Evolutionary conservation across 2,329 filamentous ascomycete species (phyloP), one percentile per base, ranked within the genome.

Genomic region (Fusarium transvaalense): DNA sequence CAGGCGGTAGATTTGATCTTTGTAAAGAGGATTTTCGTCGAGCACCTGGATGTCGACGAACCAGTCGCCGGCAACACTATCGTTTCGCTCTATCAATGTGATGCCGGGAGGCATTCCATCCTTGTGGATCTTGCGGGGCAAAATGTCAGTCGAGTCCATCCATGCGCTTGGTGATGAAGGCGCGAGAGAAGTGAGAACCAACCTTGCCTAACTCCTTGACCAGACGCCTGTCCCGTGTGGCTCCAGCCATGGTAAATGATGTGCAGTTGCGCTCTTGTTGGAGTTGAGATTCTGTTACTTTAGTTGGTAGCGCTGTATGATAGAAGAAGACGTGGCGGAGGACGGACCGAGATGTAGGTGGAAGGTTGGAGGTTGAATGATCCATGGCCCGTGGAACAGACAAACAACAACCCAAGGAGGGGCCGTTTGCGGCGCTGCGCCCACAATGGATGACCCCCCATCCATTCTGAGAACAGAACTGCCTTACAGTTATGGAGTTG

Each of bases 1-100:
- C 55, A 99, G 83, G 23, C 95, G 88, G 81, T 93, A 98, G 25
- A 83, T 90, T 77, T 98, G 86, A 76, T 89, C 86, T 52, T 87
- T 81, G 81, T 99, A 99, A 47, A 99, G 82, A 3, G 95, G 95
- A 76, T 99, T 99, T 61, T 87, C 82, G 79, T 98, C 96, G 39
- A 98, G 87, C 53, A 99, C 95, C 71, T 87, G 84, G 55, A 99
- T 97, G 77, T 99, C 97, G 81, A 98, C 89, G 51, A 90, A 84
- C 97, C 96, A 99, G 82, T 96, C 91, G 53, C 76, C 77, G 32
- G 78, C 71, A 75, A 93, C 87, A 53, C 97, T 89, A 78, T 94
- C 91, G 46, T 97, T 92, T 59, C 93, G 90, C 47, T 90, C 88
- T 62, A 97, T 89, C 48, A 98, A 88, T 48, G 87, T 85, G 78